Evolutionary conservation across 1,284 basidiomycete species (phyloP), one percentile per base, ranked within the genome.

Genomic region (Golubevia sp.): DNA sequence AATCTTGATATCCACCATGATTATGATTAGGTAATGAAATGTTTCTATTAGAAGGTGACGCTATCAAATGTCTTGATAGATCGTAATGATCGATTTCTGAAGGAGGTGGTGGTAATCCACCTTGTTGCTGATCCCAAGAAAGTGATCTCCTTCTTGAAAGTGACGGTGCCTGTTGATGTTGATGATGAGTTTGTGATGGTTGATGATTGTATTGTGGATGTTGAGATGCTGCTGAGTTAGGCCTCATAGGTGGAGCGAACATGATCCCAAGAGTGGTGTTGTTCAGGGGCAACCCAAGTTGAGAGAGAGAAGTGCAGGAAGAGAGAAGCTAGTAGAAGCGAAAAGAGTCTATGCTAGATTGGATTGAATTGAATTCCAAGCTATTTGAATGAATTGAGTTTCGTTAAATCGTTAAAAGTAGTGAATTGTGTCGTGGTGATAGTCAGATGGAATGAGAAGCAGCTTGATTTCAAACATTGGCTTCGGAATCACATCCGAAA

Each of bases 81-180:
- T 20, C 49, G 49, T 63, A 64, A 27, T 63, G n/a, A 44, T 64
- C 62, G 38, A 64, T 64, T 26, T 64, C 58, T 7, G 56, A 64
- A 11, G 74, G 74, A 21, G 70, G 72, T 52, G 74, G 74, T 44
- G 74, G 74, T 18, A 76, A 60, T 27, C 74, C 74, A n/a, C n/a
- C n/a, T 2, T 67, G 67, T 34, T 70, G 66, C 13, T 60, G 66
- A 21, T 67, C 67, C 74, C 74, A 76, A 15, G 70, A 66, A 51
- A 67, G 66, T 13, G 74, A 76, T 49, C 54, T 24, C 49, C 48
- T 48, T 13, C 60, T 27, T 6, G 56, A 61, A 64, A 49, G 63
- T 63, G 11, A 18, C 11, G 38, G 11, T 8, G 57, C 58, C 20
- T 55, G 50, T 3, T 58, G 51, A 5, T 50, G 52, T 13, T 59